Conservation (phyloP, 305 asterid species). For the Lippia alba region DNA sequence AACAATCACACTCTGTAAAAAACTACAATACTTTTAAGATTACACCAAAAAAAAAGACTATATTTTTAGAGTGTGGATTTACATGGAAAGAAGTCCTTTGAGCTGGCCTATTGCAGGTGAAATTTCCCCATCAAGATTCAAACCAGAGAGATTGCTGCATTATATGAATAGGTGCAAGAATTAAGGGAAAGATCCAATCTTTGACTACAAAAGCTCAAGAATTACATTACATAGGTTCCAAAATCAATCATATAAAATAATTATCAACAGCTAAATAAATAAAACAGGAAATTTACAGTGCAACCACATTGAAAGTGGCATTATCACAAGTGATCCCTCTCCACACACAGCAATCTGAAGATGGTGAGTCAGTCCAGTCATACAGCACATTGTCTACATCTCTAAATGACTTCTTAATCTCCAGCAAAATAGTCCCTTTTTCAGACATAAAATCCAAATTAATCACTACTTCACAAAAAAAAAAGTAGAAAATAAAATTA, state of each 20-base stretch:
- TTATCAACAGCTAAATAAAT: neutral
- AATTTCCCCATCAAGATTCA: conserved; percentile 55
- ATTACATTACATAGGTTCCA: neutral
- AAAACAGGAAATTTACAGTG: conserved; percentile 58
- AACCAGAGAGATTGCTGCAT: conserved; percentile 51
- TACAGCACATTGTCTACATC: conserved; percentile 86
- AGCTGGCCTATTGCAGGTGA: conserved; percentile 88
- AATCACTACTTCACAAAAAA: too few species aligned
- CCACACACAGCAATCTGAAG: conserved; percentile 90
- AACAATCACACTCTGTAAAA: neutral
- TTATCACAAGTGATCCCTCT: conserved; percentile 89
- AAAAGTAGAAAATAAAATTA: too few species aligned
- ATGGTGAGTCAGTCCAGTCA: conserved; percentile 89
- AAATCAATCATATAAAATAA: neutral
- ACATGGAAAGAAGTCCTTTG: conserved; percentile 69
- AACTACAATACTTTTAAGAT: neutral
- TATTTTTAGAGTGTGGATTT: conserved; percentile 17
- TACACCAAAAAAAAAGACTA: neutral
- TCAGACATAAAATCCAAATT: conserved; percentile 2
- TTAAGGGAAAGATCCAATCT: conserved; percentile 18
- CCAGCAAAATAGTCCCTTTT: conserved; percentile 77
- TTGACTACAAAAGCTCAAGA: neutral
- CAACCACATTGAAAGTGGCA: conserved; percentile 77
- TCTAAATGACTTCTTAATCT: conserved; percentile 80
- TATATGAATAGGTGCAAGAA: neutral